Base-by-base conservation (phyloP, 2,329 filamentous ascomycete species). In the Hypomyces perniciosus region DNA sequence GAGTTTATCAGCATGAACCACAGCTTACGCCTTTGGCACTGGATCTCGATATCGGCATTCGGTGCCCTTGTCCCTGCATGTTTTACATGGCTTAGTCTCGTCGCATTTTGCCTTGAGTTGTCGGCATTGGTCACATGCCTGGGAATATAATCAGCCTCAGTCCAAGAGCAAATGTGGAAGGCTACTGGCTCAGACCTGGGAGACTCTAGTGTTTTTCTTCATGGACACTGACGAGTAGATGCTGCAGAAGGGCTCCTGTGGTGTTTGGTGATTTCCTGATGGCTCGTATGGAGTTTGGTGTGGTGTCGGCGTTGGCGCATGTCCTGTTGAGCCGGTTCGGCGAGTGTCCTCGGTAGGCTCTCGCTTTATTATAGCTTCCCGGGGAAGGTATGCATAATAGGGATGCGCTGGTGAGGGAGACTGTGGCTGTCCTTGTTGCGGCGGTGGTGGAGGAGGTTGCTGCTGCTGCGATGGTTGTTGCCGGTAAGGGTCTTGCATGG, bases 41-140 rank as follows among this genome's bases (percentile, higher is more conserved):
- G 93, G 86, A 62, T 96, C 91, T 57, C 91, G 84, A 68, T 96
- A 97, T 67, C 88, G 85, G 72, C 89, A 99, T 48, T 83, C 78
- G 33, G 90, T 77, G 57, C 80, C 84, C 65, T 95, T 95, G 60
- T 96, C 91, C 61, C 86, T 86, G 67, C 93, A 99, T 61, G 85
- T 89, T 64, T 89, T 92, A 60, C 87, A 85, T 2, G 86, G 90
- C 57, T 86, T 83, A 8, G 84, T 84, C 72, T 95, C 90, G 61
- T 95, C 90, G 65, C 90, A 95, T 69, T 95, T 95, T n/a, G 90
- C 89, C 69, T 95, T 95, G 37, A 92, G 79, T 54, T 86, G 80
- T 52, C 90, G 84, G 68, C 90, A 95, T 67, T 86, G 88, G 62
- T 95, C 90, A 68, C 92, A 99, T 33, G 93, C 93, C 85, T 95